phyloP scores from a whole-genome alignment of 345 rosid species.

The Hibiscus trionum region DNA sequence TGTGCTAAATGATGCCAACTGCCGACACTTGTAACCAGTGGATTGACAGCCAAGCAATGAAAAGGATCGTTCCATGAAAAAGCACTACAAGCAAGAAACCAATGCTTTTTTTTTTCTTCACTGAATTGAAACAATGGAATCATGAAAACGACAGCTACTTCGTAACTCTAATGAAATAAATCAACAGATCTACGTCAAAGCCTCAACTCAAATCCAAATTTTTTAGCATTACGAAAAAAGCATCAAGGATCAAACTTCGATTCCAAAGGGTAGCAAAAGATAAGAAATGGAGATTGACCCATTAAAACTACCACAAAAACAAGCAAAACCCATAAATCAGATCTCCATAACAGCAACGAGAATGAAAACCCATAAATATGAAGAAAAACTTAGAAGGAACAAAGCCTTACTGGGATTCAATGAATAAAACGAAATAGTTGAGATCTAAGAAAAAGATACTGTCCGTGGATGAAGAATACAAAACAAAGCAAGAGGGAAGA shows the following conservation, averaged over 20 bases:
- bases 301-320: background rate
- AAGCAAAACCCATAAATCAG: constrained; percentile 4
- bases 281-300: constrained; percentile 2
- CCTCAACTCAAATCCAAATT: background rate
- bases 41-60: constrained; percentile 13
- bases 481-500: background rate
- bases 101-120: background rate
- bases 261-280: background rate
- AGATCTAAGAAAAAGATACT: constrained; percentile 5
- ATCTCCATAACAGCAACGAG: background rate
- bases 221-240: background rate
- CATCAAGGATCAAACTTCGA: constrained; percentile 11
- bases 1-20: background rate
- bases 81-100: background rate
- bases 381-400: background rate
- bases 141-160: constrained; percentile 2
- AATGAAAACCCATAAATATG: background rate
- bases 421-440: background rate
- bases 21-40: constrained; percentile 5
- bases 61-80: constrained; percentile 5
- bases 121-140: constrained; percentile 5
- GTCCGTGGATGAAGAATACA: background rate
- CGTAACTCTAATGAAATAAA: constrained; percentile 1
- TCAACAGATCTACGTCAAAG: constrained; percentile 1
- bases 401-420: constrained; percentile 5